phyloP scores from a whole-genome alignment of 805 yeast genomes.

The Yamadazyma nakazawae region DNA sequence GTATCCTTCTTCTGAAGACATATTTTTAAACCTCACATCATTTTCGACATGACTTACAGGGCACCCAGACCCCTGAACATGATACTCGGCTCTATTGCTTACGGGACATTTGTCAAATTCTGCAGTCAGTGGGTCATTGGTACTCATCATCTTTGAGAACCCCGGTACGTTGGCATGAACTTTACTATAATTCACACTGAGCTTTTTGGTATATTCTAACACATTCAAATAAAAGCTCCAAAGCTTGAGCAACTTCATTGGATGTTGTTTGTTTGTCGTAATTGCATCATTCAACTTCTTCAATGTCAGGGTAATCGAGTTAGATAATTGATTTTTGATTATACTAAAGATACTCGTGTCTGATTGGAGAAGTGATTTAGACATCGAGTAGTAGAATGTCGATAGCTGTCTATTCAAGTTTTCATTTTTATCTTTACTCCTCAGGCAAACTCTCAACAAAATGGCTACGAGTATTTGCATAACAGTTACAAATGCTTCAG shows the following conservation, averaged over 20 bases:
- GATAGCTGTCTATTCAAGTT: slow-evolving; percentile 14
- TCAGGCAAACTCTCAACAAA: slow-evolving; percentile 10
- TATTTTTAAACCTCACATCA: background rate
- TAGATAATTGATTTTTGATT: slow-evolving; percentile 7
- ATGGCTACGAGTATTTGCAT: slow-evolving; percentile 13
- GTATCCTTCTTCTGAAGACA: background rate
- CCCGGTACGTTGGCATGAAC: slow-evolving; percentile 30
- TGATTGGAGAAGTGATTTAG: slow-evolving; percentile 4
- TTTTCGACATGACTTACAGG: slow-evolving; percentile 14
- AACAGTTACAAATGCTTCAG: slow-evolving; percentile 7
- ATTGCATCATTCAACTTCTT: background rate
- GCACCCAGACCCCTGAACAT: slow-evolving; percentile 7
- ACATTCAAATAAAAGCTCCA: slow-evolving; percentile 42
- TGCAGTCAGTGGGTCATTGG: background rate
- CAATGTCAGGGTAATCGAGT: slow-evolving; percentile 4
- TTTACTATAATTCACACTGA: slow-evolving; percentile 30
- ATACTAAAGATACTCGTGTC: slow-evolving; percentile 5
- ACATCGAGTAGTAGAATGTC: slow-evolving; percentile 9
- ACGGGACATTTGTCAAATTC: slow-evolving; percentile 13
- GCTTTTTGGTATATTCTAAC: slow-evolving; percentile 27
- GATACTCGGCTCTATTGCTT: background rate
- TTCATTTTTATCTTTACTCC: slow-evolving; percentile 9
- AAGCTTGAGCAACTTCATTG: slow-evolving; percentile 7
- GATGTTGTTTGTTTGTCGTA: slow-evolving; percentile 4
- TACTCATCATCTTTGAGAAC: slow-evolving; percentile 13